These are phyloP conservation scores for Favolaschia claudopus DNA, from an alignment of 768 basidiomycete genomes.

Conservation along the genomic window DNA sequence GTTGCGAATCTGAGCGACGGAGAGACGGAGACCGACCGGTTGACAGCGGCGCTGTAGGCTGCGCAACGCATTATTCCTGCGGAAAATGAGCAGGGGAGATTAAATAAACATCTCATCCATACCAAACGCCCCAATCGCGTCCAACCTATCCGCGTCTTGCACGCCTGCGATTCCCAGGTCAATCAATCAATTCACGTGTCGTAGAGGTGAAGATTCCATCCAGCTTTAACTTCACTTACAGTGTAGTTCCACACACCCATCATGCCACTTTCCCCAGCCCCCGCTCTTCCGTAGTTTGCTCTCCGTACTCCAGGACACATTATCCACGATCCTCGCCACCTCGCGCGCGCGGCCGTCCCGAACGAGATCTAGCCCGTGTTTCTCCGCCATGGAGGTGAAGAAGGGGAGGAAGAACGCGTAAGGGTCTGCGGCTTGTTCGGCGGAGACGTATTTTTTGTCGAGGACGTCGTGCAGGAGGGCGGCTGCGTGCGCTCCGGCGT, in stretches of 20 bases:
- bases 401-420: conserved; percentile 73
- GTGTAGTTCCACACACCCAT: conserved; percentile 13
- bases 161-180: conserved; percentile 40
- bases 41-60: conserved; percentile 54
- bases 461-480: conserved; percentile 90
- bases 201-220: too few species aligned
- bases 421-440: conserved; percentile 63
- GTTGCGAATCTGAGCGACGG: neutral
- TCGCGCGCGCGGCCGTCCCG: conserved; percentile 63
- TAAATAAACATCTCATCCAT: conserved; percentile 21
- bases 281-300: conserved; percentile 65
- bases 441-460: conserved; percentile 83
- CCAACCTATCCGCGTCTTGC: conserved; percentile 63
- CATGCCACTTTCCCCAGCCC: conserved; percentile 14
- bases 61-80: conserved; percentile 58
- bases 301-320: conserved; percentile 89
- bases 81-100: neutral
- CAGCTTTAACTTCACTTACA: too few species aligned
- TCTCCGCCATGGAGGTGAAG: conserved; percentile 54
- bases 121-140: conserved; percentile 64
- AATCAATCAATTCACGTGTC: too few species aligned
- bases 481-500: conserved; percentile 48
- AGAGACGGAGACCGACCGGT: conserved; percentile 31
- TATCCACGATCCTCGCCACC: conserved; percentile 72
- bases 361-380: conserved; percentile 62